These are phyloP conservation scores for Ascochyta clinopodiicola DNA, from an alignment of 2,329 filamentous ascomycete species.

Conservation along the genomic window DNA sequence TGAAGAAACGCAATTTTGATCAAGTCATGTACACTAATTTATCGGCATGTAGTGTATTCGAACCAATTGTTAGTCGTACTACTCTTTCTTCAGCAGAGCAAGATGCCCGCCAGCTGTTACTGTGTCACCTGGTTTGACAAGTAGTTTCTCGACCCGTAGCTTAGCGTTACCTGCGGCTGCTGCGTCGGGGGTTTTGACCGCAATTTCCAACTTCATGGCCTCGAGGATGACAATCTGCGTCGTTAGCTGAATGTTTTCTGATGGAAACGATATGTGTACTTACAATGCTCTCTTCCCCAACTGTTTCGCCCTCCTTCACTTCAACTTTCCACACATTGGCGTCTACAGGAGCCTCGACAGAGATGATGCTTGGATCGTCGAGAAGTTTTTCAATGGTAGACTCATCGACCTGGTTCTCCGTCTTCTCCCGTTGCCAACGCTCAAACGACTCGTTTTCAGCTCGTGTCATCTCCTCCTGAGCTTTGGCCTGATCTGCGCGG, in stretches of 20 bases:
- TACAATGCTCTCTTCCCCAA: conserved; percentile 44
- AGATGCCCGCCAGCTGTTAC: conserved; percentile 47
- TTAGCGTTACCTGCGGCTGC: conserved; percentile 14
- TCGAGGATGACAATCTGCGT: conserved; percentile 51
- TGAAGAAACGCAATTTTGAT: neutral
- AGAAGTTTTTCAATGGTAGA: conserved; percentile 58
- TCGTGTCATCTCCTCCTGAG: conserved; percentile 57
- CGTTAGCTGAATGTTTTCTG: conserved; percentile 5
- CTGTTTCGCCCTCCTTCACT: conserved; percentile 46
- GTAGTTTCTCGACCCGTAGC: conserved; percentile 49
- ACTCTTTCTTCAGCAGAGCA: conserved; percentile 28
- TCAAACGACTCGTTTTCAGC: conserved; percentile 55
- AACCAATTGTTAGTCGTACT: neutral
- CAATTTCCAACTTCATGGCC: conserved; percentile 57
- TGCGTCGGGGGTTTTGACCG: conserved; percentile 49
- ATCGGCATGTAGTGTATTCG: neutral
- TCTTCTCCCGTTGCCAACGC: conserved; percentile 53
- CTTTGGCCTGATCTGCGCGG: conserved; percentile 53
- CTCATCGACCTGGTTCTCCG: conserved; percentile 54
- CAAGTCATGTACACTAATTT: neutral
- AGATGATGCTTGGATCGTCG: conserved; percentile 49
- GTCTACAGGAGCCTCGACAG: conserved; percentile 53
- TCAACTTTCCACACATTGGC: conserved; percentile 56
- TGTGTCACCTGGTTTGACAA: conserved; percentile 52
- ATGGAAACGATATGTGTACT: conserved; percentile 1